Percentiles rank a stretch among this genome's conserved stretches.
Evolutionary conservation across 2,329 filamentous ascomycete species (phyloP).

Genomic region (Corynespora cassiicola): DNA sequence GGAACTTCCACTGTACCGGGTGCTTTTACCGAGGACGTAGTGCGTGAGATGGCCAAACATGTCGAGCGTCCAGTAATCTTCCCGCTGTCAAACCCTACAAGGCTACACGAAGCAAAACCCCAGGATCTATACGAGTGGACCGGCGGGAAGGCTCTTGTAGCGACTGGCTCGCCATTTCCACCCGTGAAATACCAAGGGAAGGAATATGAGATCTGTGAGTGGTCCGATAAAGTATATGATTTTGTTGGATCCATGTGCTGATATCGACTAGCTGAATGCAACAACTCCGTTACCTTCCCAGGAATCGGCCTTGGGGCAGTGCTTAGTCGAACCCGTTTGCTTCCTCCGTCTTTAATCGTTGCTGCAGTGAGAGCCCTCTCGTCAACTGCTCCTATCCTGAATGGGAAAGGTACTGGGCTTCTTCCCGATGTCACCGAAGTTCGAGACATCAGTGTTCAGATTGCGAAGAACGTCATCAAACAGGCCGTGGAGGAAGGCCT

Average conservation of each 20-base stretch:
- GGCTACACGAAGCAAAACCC: constrained; percentile 81
- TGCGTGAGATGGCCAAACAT: constrained; percentile 77
- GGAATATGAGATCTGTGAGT: constrained; percentile 61
- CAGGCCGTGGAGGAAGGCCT: constrained; percentile 74
- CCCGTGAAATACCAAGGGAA: constrained; percentile 69
- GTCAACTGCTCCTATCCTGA: constrained; percentile 72
- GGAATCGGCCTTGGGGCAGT: constrained; percentile 84
- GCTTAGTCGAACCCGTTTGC: constrained; percentile 68
- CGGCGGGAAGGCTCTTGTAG: constrained; percentile 75
- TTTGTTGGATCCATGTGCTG: constrained; percentile 3
- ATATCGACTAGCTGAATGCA: constrained; percentile 74
- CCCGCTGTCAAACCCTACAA: constrained; percentile 84
- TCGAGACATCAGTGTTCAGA: constrained; percentile 75
- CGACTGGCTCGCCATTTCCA: constrained; percentile 82
- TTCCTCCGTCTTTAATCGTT: constrained; percentile 82
- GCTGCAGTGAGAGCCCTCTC: constrained; percentile 78
- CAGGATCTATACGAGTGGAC: constrained; percentile 81
- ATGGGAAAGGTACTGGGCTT: constrained; percentile 67
- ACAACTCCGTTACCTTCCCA: constrained; percentile 86
- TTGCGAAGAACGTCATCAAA: constrained; percentile 77
- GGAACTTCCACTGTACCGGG: constrained; percentile 82
- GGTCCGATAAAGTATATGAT: constrained; percentile 27
- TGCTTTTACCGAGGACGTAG: constrained; percentile 76
- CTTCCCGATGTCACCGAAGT: constrained; percentile 79
- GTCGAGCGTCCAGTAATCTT: constrained; percentile 83